phyloP scores from a whole-genome alignment of 768 basidiomycete genomes.

The Floccularia luteovirens region DNA sequence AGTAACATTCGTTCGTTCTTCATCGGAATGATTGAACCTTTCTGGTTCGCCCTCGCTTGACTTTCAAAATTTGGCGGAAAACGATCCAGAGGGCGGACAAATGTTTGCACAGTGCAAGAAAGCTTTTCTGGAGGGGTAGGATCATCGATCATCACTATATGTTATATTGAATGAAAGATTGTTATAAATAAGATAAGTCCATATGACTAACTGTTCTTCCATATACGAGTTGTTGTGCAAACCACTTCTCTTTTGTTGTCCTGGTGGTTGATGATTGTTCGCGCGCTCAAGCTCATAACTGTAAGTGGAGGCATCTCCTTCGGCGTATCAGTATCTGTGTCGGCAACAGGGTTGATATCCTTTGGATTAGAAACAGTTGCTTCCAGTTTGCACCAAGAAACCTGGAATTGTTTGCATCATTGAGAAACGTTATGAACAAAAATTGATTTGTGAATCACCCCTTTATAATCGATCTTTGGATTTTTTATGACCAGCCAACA shows the following conservation, averaged over 20 bases:
- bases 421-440: constrained; percentile 2
- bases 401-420: constrained; percentile 42
- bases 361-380: constrained; percentile 79
- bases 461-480: constrained; percentile 67
- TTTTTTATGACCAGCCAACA: constrained; percentile 91
- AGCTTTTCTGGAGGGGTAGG: constrained; percentile 84
- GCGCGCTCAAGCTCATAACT: constrained; percentile 79
- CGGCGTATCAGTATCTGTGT: constrained; percentile 60
- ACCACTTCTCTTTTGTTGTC: constrained; percentile 94
- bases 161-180: constrained; percentile 1
- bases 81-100: constrained; percentile 81
- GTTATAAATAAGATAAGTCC: neutral
- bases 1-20: constrained; percentile 83
- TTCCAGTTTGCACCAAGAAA: constrained; percentile 97
- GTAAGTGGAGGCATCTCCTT: constrained; percentile 86
- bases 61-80: constrained; percentile 84
- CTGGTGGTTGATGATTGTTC: constrained; percentile 90
- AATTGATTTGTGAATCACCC: constrained; percentile 44
- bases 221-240: constrained; percentile 76
- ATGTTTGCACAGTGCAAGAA: constrained; percentile 78
- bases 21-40: constrained; percentile 65
- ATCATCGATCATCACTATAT: constrained; percentile 80
- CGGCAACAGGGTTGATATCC: constrained; percentile 76
- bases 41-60: constrained; percentile 53
- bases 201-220: constrained; percentile 50